Percentiles rank a stretch among this genome's conserved stretches.
Evolutionary conservation across 2,329 filamentous ascomycete genomes (phyloP).

Genomic region (Diaporthe australafricana): DNA sequence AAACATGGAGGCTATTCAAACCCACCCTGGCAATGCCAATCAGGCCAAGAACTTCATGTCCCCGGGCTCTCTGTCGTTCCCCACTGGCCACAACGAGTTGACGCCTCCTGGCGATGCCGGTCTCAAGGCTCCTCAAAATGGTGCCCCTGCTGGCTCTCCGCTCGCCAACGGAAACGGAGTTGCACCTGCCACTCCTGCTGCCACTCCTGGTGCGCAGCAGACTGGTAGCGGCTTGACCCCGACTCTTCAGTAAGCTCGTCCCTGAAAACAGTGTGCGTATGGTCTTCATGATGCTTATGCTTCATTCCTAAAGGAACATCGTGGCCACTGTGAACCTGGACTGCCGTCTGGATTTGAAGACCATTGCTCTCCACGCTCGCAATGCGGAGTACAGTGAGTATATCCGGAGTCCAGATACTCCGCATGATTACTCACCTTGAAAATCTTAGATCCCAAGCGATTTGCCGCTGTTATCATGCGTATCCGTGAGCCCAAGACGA

Average conservation of each 20-base stretch:
- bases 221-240: conserved; percentile 91
- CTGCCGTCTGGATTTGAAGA: conserved; percentile 98
- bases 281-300: conserved; percentile 66
- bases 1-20: conserved; percentile 89
- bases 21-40: conserved; percentile 89
- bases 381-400: conserved; percentile 88
- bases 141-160: conserved; percentile 65
- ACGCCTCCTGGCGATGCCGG: conserved; percentile 82
- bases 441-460: conserved; percentile 68
- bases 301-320: conserved; percentile 83
- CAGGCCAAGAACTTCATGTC: conserved; percentile 98
- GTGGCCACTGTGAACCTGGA: conserved; percentile 98
- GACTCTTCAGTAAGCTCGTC: conserved; percentile 93
- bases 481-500: conserved; percentile 98
- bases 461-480: conserved; percentile 99
- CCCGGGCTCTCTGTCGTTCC: conserved; percentile 91
- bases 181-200: conserved; percentile 89
- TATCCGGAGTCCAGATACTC: conserved; percentile 29
- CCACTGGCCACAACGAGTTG: conserved; percentile 83
- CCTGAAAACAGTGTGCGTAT: conserved; percentile 47
- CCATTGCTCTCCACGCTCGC: conserved; percentile 95
- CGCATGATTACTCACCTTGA: conserved; percentile 31
- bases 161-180: conserved; percentile 79
- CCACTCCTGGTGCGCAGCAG: conserved; percentile 85
- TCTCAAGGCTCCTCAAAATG: conserved; percentile 66